A percentile compares a stretch with the other conserved stretches of the same genome.
Conservation (phyloP, 345 rosid genomes). For the Populus nigra region DNA sequence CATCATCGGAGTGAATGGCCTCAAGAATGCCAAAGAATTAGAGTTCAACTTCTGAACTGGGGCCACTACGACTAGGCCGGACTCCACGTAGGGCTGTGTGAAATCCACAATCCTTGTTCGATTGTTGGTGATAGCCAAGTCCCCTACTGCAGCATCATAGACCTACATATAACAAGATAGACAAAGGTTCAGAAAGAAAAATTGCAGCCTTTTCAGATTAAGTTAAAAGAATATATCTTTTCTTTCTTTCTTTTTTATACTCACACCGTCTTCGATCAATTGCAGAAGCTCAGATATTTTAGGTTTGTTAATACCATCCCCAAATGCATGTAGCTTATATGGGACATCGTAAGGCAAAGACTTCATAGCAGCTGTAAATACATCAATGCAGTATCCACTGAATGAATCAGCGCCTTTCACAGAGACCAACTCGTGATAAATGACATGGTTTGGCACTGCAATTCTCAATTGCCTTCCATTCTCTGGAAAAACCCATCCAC, state of each 20-base stretch:
- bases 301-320: slow-evolving; percentile 10
- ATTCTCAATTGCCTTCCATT: slow-evolving; percentile 6
- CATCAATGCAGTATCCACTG: slow-evolving; percentile 28
- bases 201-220: too few species aligned
- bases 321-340: slow-evolving; percentile 6
- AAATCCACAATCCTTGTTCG: slow-evolving; percentile 28
- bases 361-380: slow-evolving; percentile 12
- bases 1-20: slow-evolving; percentile 16
- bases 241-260: neutral
- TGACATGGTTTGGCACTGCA: slow-evolving; percentile 6
- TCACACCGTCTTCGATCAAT: slow-evolving; percentile 6
- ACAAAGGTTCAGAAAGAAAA: neutral
- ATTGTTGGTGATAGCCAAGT: slow-evolving; percentile 18
- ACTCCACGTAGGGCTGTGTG: slow-evolving; percentile 24
- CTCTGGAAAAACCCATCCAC: slow-evolving; percentile 17
- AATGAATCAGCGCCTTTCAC: neutral
- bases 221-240: too few species aligned
- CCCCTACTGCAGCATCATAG: slow-evolving; percentile 28
- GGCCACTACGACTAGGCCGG: slow-evolving; percentile 27
- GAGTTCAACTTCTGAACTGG: slow-evolving; percentile 16
- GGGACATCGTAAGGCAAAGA: slow-evolving; percentile 21
- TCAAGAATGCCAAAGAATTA: slow-evolving; percentile 20
- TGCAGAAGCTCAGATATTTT: slow-evolving; percentile 3
- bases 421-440: slow-evolving; percentile 9
- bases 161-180: neutral